These are phyloP conservation scores for Monosporascus sp. DNA, from an alignment of 2,329 filamentous ascomycete species.

Conservation along the genomic window DNA sequence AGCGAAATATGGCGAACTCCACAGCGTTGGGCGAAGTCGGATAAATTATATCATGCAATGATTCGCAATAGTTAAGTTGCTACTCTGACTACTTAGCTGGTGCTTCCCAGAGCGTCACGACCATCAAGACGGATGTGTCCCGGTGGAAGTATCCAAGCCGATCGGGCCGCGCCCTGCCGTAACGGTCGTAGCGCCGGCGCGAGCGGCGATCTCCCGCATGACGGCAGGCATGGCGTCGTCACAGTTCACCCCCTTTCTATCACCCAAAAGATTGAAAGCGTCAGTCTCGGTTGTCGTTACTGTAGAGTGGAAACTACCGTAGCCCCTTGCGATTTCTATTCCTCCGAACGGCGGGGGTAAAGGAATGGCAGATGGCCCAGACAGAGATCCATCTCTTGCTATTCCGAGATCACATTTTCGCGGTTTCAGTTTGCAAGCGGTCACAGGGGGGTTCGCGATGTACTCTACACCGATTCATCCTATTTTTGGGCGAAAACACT, in stretches of 20 bases:
- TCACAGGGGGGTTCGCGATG: slow-evolving; percentile 8
- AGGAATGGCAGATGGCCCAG: slow-evolving; percentile 18
- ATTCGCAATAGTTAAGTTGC: too few species aligned
- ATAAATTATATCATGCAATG: too few species aligned
- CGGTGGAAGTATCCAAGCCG: slow-evolving; percentile 16
- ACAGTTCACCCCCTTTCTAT: not conserved
- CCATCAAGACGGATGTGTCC: too few species aligned
- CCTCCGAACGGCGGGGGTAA: slow-evolving; percentile 15
- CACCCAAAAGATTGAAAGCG: too few species aligned
- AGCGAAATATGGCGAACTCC: too few species aligned
- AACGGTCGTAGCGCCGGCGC: slow-evolving; percentile 15
- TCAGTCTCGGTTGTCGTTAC: too few species aligned
- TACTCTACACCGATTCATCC: slow-evolving; percentile 10
- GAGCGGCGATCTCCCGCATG: slow-evolving; percentile 15
- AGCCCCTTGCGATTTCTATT: too few species aligned
- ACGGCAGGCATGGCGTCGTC: slow-evolving; percentile 9
- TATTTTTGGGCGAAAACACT: slow-evolving; percentile 10
- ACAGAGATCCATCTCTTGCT: slow-evolving; percentile 16
- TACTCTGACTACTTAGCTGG: too few species aligned
- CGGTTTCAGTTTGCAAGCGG: slow-evolving; percentile 6
- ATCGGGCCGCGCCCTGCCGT: slow-evolving; percentile 20
- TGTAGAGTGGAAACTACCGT: too few species aligned
- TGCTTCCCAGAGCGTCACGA: too few species aligned
- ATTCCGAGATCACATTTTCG: slow-evolving; percentile 9
- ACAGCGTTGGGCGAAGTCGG: too few species aligned